Base-by-base conservation (phyloP, 1,284 basidiomycete genomes). In the Rugosomyces carneus region DNA sequence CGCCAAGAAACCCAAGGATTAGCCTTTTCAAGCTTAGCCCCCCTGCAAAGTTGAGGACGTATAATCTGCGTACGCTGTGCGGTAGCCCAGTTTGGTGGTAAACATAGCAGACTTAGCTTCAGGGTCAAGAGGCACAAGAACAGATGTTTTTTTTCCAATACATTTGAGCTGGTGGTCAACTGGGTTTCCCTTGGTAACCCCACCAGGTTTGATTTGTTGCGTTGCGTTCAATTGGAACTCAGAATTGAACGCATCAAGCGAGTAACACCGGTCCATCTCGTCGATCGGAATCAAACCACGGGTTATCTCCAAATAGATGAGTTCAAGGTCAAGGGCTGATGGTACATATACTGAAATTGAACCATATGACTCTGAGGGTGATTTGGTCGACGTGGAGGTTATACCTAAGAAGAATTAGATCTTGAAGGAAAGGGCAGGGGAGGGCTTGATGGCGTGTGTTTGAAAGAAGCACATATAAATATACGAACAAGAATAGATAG, bases 131-230 rank as follows among this genome's bases (percentile, higher is more conserved):
- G 40, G 39, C 19, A 47, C 40, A n/a, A 42, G 26, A 38, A 40
- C 24, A 26, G 6, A 42, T 41, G 15, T 13, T 15, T n/a, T 26
- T 10, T 39, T 44, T 26, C 29, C 38, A 40, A 39, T 11, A 36
- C 20, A 38, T 29, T 29, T 37, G 34, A 34, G 27, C 35, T 32
- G 15, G 7, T 20, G 24, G 37, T n/a, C n/a, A n/a, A 24, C 21
- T 38, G 24, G 34, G 19, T 32, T 23, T 42, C 31, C 37, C 40
- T 42, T 21, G 18, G 10, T 23, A 38, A 27, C 27, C 35, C 34
- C 46, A 29, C 42, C 37, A 46, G 32, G 37, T 47, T 31, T 45
- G 26, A 20, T 27, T 18, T 27, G 37, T 44, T 40, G 44, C 21
- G 21, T 23, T 23, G 21, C 21, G 21, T 23, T 23, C 4, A 23